Evolutionary conservation across 2,329 filamentous ascomycete genomes (phyloP).

Genomic region (Apiospora rasikravindrae): DNA sequence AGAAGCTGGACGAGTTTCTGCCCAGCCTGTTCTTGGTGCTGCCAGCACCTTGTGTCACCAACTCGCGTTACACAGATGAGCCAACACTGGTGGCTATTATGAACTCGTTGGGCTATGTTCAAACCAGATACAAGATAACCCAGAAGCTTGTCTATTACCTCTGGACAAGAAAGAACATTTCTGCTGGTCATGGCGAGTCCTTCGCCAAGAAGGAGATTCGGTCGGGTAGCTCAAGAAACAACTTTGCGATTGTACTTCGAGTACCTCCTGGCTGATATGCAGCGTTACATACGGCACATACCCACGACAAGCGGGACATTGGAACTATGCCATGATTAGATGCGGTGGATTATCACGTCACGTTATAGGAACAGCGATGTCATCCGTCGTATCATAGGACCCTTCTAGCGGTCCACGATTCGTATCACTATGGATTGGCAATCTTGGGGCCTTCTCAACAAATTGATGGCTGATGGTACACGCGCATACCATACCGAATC

Average conservation of each 20-base stretch:
- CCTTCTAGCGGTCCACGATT: neutral
- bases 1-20: conserved; percentile 46
- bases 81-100: conserved; percentile 73
- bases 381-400: neutral
- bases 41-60: conserved; percentile 84
- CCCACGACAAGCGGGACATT: neutral
- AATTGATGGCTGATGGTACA: neutral
- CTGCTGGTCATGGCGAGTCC: conserved; percentile 31
- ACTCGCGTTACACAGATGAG: conserved; percentile 88
- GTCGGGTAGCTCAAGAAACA: conserved; percentile 79
- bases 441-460: neutral
- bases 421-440: neutral
- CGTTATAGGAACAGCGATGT: neutral
- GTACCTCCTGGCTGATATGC: conserved; percentile 22
- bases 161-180: conserved; percentile 62
- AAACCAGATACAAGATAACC: conserved; percentile 72
- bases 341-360: neutral
- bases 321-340: neutral
- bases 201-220: conserved; percentile 80
- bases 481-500: neutral
- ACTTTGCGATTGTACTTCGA: conserved; percentile 80
- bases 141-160: conserved; percentile 88
- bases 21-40: conserved; percentile 87
- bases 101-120: conserved; percentile 73
- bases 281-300: neutral